Conservation (phyloP, 805 yeast genomes). For the Pichia ethanolica region DNA sequence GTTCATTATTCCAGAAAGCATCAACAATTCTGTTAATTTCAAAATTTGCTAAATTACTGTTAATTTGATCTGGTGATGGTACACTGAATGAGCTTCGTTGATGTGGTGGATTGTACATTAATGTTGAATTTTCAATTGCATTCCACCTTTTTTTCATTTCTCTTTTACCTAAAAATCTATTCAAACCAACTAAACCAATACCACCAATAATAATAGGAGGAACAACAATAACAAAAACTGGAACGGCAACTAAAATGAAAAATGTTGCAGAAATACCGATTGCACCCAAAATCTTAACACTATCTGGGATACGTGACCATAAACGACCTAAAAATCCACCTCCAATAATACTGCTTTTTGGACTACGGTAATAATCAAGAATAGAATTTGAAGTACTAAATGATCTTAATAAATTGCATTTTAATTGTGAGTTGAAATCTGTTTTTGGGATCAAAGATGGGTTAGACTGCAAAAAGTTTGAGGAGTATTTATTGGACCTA, state of each 20-base stretch:
- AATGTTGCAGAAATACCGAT: conserved; percentile 22
- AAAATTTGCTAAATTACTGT: conserved; percentile 24
- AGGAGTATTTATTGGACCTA: not conserved
- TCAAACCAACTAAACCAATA: conserved; percentile 12
- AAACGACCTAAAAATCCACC: conserved; percentile 10
- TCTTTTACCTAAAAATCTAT: conserved; percentile 8
- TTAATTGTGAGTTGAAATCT: not conserved
- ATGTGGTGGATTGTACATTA: conserved; percentile 18
- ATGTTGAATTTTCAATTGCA: conserved; percentile 18
- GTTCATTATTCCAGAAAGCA: conserved; percentile 26
- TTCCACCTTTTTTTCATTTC: conserved; percentile 20
- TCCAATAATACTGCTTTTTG: conserved; percentile 16
- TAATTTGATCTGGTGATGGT: conserved; percentile 24
- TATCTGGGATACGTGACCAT: conserved; percentile 23
- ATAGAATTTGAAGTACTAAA: not conserved
- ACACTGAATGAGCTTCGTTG: conserved; percentile 8
- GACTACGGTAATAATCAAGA: conserved; percentile 15
- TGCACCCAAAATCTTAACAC: conserved; percentile 21
- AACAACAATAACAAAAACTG: conserved; percentile 23
- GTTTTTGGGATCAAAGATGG: not conserved
- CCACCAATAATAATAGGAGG: conserved; percentile 28
- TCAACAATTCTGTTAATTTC: conserved; percentile 25
- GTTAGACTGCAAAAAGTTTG: not conserved
- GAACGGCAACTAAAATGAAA: conserved; percentile 27
- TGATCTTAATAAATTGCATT: not conserved